Evolutionary conservation across 352 stramenopile species (phyloP).

Genomic region (Phytophthora idaei): DNA sequence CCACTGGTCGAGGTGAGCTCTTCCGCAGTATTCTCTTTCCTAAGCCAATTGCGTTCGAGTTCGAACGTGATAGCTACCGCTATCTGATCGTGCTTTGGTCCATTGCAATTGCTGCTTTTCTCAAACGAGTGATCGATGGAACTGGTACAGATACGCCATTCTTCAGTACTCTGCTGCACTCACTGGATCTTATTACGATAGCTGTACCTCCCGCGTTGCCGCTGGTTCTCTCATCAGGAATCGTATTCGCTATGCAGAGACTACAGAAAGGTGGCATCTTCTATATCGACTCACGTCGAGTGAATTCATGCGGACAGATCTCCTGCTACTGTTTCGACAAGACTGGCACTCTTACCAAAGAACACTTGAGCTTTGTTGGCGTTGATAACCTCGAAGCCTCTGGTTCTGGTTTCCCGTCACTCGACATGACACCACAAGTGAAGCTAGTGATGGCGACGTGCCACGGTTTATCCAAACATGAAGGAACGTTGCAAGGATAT

Average conservation of each 20-base stretch:
- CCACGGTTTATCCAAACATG: constrained; percentile 41
- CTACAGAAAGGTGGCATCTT: constrained; percentile 39
- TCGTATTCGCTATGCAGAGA: constrained; percentile 49
- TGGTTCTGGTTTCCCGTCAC: neutral
- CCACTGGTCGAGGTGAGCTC: constrained; percentile 49
- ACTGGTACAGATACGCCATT: constrained; percentile 19
- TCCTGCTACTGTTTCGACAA: constrained; percentile 76
- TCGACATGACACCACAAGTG: constrained; percentile 19
- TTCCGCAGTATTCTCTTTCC: constrained; percentile 52
- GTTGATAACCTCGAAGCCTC: constrained; percentile 19
- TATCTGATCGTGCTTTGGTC: constrained; percentile 43
- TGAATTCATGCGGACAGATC: constrained; percentile 62
- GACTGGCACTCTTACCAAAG: constrained; percentile 63
- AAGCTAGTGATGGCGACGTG: constrained; percentile 54
- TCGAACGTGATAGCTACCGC: constrained; percentile 53
- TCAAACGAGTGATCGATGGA: constrained; percentile 39
- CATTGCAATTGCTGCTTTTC: constrained; percentile 39
- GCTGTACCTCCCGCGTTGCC: constrained; percentile 55
- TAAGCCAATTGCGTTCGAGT: constrained; percentile 38
- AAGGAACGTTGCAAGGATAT: constrained; percentile 47
- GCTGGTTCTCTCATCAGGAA: constrained; percentile 52
- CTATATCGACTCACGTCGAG: constrained; percentile 48
- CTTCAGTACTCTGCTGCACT: constrained; percentile 31
- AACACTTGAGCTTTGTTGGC: constrained; percentile 49
- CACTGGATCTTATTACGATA: constrained; percentile 59